Percentiles rank a stretch among this genome's conserved stretches.
Evolutionary conservation across 306 rosid genomes (phyloP).

Genomic region (Albizia julibrissin): DNA sequence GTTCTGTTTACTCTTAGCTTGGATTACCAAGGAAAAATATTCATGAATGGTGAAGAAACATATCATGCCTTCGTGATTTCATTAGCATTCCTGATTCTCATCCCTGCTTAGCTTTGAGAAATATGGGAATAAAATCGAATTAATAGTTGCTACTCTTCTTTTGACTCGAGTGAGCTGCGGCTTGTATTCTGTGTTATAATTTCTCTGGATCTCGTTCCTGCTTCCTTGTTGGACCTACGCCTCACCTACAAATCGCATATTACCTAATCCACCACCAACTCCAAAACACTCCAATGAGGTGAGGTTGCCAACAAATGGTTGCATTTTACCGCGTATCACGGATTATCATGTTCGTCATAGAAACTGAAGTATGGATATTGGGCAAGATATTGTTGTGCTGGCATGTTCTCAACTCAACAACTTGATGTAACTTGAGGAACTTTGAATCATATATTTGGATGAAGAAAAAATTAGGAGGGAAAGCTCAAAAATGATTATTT

Average conservation of each 20-base stretch:
- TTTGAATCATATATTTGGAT: too few species aligned
- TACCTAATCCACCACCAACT: neutral
- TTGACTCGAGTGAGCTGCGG: neutral
- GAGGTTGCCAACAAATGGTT: neutral
- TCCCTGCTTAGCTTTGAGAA: neutral
- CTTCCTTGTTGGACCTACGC: neutral
- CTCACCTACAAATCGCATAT: neutral
- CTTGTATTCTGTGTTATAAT: neutral
- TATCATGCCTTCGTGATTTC: neutral
- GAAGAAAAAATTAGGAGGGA: too few species aligned
- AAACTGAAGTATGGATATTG: neutral
- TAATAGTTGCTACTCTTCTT: neutral
- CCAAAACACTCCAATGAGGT: neutral
- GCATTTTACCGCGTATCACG: neutral
- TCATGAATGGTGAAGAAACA: slow-evolving; percentile 18
- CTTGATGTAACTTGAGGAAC: neutral
- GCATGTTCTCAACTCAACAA: neutral
- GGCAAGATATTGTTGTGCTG: neutral
- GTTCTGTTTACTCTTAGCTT: slow-evolving; percentile 6
- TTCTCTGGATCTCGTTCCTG: neutral
- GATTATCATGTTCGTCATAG: neutral
- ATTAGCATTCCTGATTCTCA: neutral
- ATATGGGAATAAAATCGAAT: neutral
- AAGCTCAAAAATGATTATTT: too few species aligned
- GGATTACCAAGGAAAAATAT: neutral